A percentile compares a stretch with the other conserved stretches of the same genome.
These are phyloP conservation scores for Pseudogymnoascus sp. DNA, from an alignment of 2,329 filamentous ascomycete species.

Conservation along the genomic window DNA sequence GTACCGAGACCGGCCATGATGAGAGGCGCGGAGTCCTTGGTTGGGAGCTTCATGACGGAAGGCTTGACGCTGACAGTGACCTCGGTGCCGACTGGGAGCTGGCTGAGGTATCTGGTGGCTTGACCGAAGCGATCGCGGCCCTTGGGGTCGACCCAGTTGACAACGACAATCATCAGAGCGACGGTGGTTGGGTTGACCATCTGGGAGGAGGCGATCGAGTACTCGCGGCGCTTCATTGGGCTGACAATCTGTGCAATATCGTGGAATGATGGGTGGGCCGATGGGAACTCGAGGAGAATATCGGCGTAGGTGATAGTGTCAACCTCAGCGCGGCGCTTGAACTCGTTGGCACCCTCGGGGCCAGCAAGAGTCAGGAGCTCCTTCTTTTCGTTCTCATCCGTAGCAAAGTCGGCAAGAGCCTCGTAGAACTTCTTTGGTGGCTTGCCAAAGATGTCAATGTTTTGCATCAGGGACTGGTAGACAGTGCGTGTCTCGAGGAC, in stretches of 20 bases:
- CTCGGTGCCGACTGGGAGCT: slow-evolving; percentile 63
- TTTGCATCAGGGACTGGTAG: slow-evolving; percentile 84
- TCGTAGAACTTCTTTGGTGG: slow-evolving; percentile 99
- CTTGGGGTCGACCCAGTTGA: slow-evolving; percentile 84
- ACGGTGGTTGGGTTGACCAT: slow-evolving; percentile 87
- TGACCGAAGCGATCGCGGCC: slow-evolving; percentile 88
- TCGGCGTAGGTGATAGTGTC: slow-evolving; percentile 90
- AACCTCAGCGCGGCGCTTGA: slow-evolving; percentile 85
- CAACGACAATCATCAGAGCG: slow-evolving; percentile 91
- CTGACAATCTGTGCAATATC: slow-evolving; percentile 81
- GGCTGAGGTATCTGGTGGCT: slow-evolving; percentile 81
- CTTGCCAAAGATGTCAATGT: slow-evolving; percentile 92
- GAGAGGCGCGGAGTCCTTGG: slow-evolving; percentile 77
- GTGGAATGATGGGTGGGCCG: slow-evolving; percentile 79
- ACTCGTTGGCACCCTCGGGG: slow-evolving; percentile 74
- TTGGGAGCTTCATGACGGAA: slow-evolving; percentile 97
- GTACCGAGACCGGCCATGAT: slow-evolving; percentile 99
- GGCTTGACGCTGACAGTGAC: slow-evolving; percentile 95
- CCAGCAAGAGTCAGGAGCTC: slow-evolving; percentile 69
- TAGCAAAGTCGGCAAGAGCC: slow-evolving; percentile 74
- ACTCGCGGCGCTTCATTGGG: slow-evolving; percentile 93
- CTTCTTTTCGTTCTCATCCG: slow-evolving; percentile 72
- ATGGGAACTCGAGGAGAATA: slow-evolving; percentile 79
- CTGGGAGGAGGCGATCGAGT: slow-evolving; percentile 97
- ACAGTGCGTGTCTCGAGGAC: slow-evolving; percentile 82